Conservation (phyloP, 139 green algal species). For the Coelastrella sp. region DNA sequence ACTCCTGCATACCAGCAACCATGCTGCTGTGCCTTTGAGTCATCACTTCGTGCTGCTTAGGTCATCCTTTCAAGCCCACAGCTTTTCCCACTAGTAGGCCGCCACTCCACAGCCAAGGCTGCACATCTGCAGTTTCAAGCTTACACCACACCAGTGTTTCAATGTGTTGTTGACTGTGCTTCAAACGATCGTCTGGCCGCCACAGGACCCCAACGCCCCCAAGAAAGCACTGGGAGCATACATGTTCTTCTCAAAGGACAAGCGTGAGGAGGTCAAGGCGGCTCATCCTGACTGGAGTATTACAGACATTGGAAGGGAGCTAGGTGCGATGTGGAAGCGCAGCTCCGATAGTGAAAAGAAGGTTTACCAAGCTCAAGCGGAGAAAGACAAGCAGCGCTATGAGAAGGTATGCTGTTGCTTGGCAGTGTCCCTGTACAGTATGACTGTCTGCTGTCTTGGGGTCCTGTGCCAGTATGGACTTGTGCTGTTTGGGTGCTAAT, state of each 20-base stretch:
- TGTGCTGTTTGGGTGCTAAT: no score
- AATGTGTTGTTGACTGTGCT: not conserved
- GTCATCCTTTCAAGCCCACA: no score
- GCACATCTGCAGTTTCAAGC: no score
- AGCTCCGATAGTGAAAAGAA: slow-evolving; percentile 63
- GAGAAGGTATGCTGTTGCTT: slow-evolving; percentile 45
- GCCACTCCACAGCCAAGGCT: no score
- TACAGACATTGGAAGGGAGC: slow-evolving; percentile 63
- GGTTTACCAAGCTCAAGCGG: slow-evolving; percentile 53
- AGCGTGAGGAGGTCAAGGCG: slow-evolving; percentile 56
- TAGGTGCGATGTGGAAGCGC: slow-evolving; percentile 68
- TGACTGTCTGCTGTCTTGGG: no score
- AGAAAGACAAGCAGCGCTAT: slow-evolving; percentile 72
- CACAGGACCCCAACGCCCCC: slow-evolving; percentile 56
- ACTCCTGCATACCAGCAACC: no score
- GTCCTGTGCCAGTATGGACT: no score
- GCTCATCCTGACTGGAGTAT: slow-evolving; percentile 55
- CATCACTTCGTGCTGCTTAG: no score
- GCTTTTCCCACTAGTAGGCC: no score
- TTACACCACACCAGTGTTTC: no score
- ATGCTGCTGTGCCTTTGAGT: no score
- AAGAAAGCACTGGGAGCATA: slow-evolving; percentile 68
- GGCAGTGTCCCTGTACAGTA: not conserved
- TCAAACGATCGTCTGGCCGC: not conserved
- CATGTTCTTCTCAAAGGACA: slow-evolving; percentile 80